Conservation (phyloP, 1,284 basidiomycete species). For the Ganoderma boninense region DNA sequence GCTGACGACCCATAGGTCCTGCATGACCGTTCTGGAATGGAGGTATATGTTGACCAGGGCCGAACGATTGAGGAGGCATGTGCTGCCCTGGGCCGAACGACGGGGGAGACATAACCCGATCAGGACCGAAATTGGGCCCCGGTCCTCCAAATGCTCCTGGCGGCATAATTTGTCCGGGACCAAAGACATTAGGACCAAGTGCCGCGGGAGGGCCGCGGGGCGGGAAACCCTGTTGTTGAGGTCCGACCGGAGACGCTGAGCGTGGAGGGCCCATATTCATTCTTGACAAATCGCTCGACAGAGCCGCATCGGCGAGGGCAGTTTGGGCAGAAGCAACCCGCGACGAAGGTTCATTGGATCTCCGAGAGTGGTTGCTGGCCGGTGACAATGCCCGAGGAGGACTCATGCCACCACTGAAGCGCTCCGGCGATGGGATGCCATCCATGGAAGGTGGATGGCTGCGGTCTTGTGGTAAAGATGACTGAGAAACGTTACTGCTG, state of each 20-base stretch:
- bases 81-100: constrained; percentile 37
- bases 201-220: constrained; percentile 33
- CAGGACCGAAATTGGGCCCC: constrained; percentile 37
- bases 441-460: constrained; percentile 29
- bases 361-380: constrained; percentile 26
- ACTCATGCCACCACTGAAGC: constrained; percentile 34
- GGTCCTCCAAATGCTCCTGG: constrained; percentile 35
- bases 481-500: constrained; percentile 33
- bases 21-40: constrained; percentile 40
- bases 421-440: constrained; percentile 20
- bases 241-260: constrained; percentile 31
- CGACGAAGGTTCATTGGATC: constrained; percentile 30
- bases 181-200: constrained; percentile 23
- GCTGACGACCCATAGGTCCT: constrained; percentile 40
- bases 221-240: constrained; percentile 30
- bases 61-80: constrained; percentile 33
- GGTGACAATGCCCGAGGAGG: constrained; percentile 38
- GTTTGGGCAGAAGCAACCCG: constrained; percentile 33
- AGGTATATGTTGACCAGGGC: constrained; percentile 30
- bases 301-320: constrained; percentile 34
- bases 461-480: constrained; percentile 28
- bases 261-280: constrained; percentile 38
- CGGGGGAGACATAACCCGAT: constrained; percentile 39
- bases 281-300: constrained; percentile 38
- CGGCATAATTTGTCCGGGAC: constrained; percentile 41